Conservation (phyloP, 129 eudicot genomes). For the Apium graveolens region DNA sequence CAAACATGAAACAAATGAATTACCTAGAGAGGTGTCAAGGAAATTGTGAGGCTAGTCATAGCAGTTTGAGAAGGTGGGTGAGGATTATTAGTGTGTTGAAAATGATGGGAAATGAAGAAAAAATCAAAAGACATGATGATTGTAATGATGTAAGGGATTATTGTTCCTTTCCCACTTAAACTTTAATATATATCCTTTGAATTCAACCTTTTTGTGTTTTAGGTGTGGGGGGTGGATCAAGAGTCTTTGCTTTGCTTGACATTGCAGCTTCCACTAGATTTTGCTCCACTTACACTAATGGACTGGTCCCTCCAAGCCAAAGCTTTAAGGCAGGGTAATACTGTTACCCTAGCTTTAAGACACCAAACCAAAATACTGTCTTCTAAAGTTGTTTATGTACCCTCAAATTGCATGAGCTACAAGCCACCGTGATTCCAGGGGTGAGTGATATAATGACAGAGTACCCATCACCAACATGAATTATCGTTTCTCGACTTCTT, state of each 20-base stretch:
- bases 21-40: constrained; percentile 14
- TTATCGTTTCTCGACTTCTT: not conserved
- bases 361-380: not conserved
- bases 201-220: constrained; percentile 5
- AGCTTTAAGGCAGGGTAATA: constrained; percentile 3
- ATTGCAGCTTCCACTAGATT: constrained; percentile 22
- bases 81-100: constrained; percentile 36
- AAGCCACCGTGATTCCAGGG: not conserved
- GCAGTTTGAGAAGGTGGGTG: constrained; percentile 18
- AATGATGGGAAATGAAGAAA: constrained; percentile 25
- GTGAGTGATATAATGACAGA: not conserved
- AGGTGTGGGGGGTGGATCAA: constrained; percentile 11
- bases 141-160: constrained; percentile 26
- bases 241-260: constrained; percentile 24
- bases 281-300: constrained; percentile 1
- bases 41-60: constrained; percentile 10
- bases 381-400: not conserved
- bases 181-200: not conserved
- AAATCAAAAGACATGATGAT: constrained; percentile 22
- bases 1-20: not conserved
- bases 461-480: not conserved
- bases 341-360: not conserved
- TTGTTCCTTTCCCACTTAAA: constrained; percentile 5
- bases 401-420: not conserved
- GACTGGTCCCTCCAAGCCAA: not conserved